Percentiles rank a stretch among this genome's conserved stretches.
These are phyloP conservation scores for Caryopteris hybrid DNA, from an alignment of 305 asterid genomes.

Conservation along the genomic window DNA sequence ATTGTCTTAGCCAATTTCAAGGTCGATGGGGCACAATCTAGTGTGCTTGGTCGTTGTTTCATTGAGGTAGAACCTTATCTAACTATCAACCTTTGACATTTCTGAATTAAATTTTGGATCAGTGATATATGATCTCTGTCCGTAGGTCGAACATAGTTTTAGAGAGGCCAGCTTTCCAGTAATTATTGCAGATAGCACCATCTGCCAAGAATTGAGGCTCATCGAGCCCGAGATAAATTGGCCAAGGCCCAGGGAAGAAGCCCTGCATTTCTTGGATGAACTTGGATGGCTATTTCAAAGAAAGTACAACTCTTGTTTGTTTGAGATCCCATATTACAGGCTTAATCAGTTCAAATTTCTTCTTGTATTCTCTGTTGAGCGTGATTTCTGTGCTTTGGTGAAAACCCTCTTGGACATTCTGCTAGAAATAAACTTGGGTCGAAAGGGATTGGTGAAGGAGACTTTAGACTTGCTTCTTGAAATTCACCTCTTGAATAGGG, in stretches of 20 bases:
- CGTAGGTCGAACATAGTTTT: slow-evolving; percentile 63
- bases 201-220: slow-evolving; percentile 72
- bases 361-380: slow-evolving; percentile 67
- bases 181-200: slow-evolving; percentile 62
- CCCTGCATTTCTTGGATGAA: slow-evolving; percentile 65
- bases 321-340: slow-evolving; percentile 45
- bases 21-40: slow-evolving; percentile 32
- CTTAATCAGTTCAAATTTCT: slow-evolving; percentile 62
- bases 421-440: slow-evolving; percentile 52
- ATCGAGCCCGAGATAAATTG: slow-evolving; percentile 52
- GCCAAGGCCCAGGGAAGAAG: slow-evolving; percentile 42
- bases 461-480: slow-evolving; percentile 68
- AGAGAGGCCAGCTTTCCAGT: slow-evolving; percentile 64
- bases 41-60: slow-evolving; percentile 66
- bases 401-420: slow-evolving; percentile 60
- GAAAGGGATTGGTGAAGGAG: slow-evolving; percentile 41
- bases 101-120: background rate
- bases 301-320: slow-evolving; percentile 44
- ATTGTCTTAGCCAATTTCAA: slow-evolving; percentile 47
- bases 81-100: background rate
- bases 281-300: slow-evolving; percentile 89
- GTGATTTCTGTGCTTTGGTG: slow-evolving; percentile 56
- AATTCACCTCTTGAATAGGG: slow-evolving; percentile 72
- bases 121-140: slow-evolving; percentile 4
- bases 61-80: slow-evolving; percentile 56